Evolutionary conservation across 2,329 filamentous ascomycete species (phyloP), one percentile per base, ranked within the genome.

Genomic region (Leptographium wingfieldii): DNA sequence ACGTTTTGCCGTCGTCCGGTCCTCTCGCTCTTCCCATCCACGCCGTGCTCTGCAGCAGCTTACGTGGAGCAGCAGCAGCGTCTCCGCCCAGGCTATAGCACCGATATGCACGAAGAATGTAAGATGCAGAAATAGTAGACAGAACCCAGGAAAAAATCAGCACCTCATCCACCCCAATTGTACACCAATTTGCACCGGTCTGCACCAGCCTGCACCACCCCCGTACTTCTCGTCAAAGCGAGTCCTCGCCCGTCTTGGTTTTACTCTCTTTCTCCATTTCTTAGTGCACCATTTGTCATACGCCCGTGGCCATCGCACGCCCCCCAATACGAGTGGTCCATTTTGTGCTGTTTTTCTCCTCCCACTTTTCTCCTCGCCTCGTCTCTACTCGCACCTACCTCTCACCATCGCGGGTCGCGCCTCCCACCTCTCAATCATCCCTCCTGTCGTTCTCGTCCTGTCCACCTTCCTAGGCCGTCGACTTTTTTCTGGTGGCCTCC

Each of bases 221-320:
- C 5, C n/a, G 19, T 25, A 48, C 19, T 52, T 52, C 49, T 14
- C 9, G 9, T 31, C 27, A n/a, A 16, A 35, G 12, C 27, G 1
- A 54, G 9, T 19, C 5, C 31, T 29, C 11, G 7, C 29, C 16
- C 16, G n/a, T 54, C 31, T 19, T 35, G 19, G 16, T 33, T 22
- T 25, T 16, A 3, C 19, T 31, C 22, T 48, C 43, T 25, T 49
- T 19, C 29, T 38, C 19, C 31, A 10, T 35, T 3, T 38, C n/a
- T 54, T 31, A 48, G 57, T 35, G 51, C 51, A 19, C 11, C 27
- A 59, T 59, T 59, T 59, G 57, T 59, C 57, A 59, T 55, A 43
- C 51, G 19, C 35, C 14, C 38, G 29, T 31, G 19, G 27, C 25
- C 25, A 22, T 22, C 22, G 22, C 22, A 22, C 22, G 22, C 22